Evolutionary conservation across 2,329 filamentous ascomycete species (phyloP).

Genomic region (Apiospora arundinis): DNA sequence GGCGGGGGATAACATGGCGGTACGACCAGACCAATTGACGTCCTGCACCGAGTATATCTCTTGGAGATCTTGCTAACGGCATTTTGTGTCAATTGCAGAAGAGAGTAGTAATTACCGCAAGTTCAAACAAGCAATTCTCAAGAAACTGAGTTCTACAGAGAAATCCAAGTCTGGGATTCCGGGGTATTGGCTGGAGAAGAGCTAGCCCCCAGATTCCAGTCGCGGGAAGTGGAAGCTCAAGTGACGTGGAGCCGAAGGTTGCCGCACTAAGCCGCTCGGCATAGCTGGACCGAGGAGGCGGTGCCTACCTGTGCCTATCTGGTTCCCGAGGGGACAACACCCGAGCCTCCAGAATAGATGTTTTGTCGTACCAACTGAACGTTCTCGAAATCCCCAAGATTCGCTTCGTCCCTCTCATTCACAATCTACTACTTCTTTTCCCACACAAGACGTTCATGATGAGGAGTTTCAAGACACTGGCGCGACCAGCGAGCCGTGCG

Average conservation of each 20-base stretch:
- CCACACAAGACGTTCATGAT: slow-evolving; percentile 46
- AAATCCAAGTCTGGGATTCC: neutral
- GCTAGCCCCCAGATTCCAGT: slow-evolving; percentile 27
- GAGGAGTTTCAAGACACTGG: slow-evolving; percentile 45
- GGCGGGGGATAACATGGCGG: slow-evolving; percentile 39
- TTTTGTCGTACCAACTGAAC: slow-evolving; percentile 7
- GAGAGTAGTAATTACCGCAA: slow-evolving; percentile 24
- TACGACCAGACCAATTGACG: slow-evolving; percentile 48
- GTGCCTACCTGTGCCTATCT: neutral
- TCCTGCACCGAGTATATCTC: slow-evolving; percentile 51
- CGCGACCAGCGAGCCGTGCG: slow-evolving; percentile 37
- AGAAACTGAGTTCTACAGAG: neutral
- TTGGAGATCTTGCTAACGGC: slow-evolving; percentile 54
- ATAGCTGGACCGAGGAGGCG: slow-evolving; percentile 24
- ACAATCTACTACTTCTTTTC: neutral
- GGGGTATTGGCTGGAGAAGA: slow-evolving; percentile 17
- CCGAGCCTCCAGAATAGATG: slow-evolving; percentile 3
- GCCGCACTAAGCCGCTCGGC: slow-evolving; percentile 32
- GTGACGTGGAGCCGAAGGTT: slow-evolving; percentile 30
- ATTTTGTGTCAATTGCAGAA: slow-evolving; percentile 42
- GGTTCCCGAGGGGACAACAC: neutral
- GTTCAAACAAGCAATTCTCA: neutral
- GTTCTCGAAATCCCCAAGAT: neutral
- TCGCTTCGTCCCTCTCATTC: neutral
- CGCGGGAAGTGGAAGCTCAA: slow-evolving; percentile 25